Percentiles rank a stretch among this genome's conserved stretches.
Conservation (phyloP, 106 monocot species). For the Vanilla planifolia region DNA sequence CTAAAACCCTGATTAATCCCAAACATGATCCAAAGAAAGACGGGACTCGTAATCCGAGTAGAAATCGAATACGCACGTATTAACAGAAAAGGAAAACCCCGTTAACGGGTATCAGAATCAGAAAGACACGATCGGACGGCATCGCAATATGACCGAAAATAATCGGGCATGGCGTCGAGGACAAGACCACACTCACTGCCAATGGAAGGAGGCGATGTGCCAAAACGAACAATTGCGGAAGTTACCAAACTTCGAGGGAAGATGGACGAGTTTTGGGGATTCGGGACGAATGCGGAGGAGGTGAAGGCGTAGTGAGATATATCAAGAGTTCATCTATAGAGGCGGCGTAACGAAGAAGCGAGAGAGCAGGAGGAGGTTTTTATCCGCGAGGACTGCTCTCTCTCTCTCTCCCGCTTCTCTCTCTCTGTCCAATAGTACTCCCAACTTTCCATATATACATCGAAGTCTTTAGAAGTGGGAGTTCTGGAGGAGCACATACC, state of each 20-base stretch:
- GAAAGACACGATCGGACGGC: not conserved
- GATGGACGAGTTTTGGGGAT: slow-evolving; percentile 11
- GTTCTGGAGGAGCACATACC: slow-evolving; percentile 1
- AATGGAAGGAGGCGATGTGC: not conserved
- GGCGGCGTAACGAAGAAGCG: not conserved
- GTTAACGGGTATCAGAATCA: not conserved
- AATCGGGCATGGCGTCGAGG: not conserved
- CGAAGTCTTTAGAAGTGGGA: not conserved
- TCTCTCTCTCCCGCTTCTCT: slow-evolving; percentile 6
- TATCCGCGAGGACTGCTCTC: not conserved
- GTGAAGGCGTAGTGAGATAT: not conserved
- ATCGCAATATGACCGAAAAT: not conserved
- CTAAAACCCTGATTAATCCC: slow-evolving; percentile 13
- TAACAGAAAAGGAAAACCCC: slow-evolving; percentile 5
- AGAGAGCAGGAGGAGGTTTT: not conserved
- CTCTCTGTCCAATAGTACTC: slow-evolving; percentile 3
- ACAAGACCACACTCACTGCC: slow-evolving; percentile 8
- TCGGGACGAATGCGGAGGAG: not conserved
- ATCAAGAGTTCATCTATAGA: not conserved
- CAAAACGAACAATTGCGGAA: not conserved
- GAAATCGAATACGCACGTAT: too few species aligned
- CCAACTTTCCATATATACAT: not conserved
- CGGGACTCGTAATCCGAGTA: not conserved
- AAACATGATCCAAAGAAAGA: slow-evolving; percentile 2
- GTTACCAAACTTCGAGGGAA: not conserved